Conservation (phyloP, 2,329 filamentous ascomycete genomes). For the Diaporthe caulivora region DNA sequence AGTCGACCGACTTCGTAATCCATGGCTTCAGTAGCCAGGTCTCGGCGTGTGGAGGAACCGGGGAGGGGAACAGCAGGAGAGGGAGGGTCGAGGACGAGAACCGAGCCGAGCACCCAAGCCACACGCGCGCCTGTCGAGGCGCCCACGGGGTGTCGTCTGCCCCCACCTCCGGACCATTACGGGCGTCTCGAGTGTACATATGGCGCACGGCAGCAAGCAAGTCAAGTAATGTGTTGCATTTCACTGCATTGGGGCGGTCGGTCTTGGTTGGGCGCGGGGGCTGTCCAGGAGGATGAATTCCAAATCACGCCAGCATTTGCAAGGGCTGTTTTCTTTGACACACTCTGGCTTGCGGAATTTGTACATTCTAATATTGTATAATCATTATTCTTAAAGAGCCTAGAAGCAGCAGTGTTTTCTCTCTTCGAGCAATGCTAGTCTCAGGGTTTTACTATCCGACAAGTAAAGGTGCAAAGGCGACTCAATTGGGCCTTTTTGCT, state of each 20-base stretch:
- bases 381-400: constrained; percentile 47
- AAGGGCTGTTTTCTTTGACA: constrained; percentile 35
- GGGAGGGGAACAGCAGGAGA: not conserved
- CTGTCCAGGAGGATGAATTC: constrained; percentile 36
- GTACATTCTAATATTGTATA: constrained; percentile 55
- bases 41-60: constrained; percentile 9
- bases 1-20: constrained; percentile 30
- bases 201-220: constrained; percentile 27
- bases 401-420: constrained; percentile 34
- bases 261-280: constrained; percentile 20
- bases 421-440: constrained; percentile 29
- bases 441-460: constrained; percentile 21
- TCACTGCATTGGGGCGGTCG: constrained; percentile 34
- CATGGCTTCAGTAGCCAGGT: constrained; percentile 11
- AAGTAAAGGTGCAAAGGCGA: not conserved
- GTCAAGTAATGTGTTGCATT: constrained; percentile 29
- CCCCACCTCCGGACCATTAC: not conserved
- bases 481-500: not conserved
- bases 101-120: constrained; percentile 19
- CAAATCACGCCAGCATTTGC: constrained; percentile 39
- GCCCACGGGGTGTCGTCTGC: not conserved
- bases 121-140: constrained; percentile 16
- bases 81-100: constrained; percentile 26
- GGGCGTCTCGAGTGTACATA: constrained; percentile 28
- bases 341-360: constrained; percentile 45